Evolutionary conservation across 805 yeast species (phyloP), one percentile per base, ranked within the genome.

Genomic region (Suhomyces sp.): DNA sequence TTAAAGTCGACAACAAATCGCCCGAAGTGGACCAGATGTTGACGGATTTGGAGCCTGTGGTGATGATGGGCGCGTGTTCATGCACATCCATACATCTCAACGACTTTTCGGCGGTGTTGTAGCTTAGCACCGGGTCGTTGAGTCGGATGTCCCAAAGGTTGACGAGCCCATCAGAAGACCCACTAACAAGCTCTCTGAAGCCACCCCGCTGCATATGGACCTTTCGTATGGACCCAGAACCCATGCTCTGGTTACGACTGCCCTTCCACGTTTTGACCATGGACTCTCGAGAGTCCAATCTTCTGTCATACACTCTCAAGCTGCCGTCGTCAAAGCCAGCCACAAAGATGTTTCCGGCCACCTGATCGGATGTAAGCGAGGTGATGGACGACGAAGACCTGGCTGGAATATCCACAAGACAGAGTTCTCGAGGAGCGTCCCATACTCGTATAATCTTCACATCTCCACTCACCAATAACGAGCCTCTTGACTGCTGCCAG

Each of bases 121-220:
- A 90, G 1, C 84, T 72, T 5, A 80, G 72, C 2, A 93, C 88
- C 0, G 97, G 93, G 8, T 83, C 83, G 50, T 82, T 80, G 36
- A 76, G 66, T 54, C 99, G 77, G 29, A 94, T 86, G 70, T 94
- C 99, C 98, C 98, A 94, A 24, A 94, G 67, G 52, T 86, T 88
- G 3, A 94, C 87, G 45, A 78, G 74, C 1, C 99, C 97, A 63
- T 89, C 94, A 0, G 88, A 73, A 7, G 87, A 79, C 0, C 96
- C 98, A 57, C 93, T 85, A 2, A 87, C 87, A 46, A 94, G 77
- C 65, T 94, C 99, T 52, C 99, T 78, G 61, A 84, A 83, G 0
- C 99, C 99, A 38, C 99, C 99, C 61, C 99, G 79, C 73, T 94
- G 99, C 96, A 94, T 87, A 63, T 90, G 96, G 8, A 92, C 85